These are phyloP conservation scores for Gonium pectorale DNA, from an alignment of 139 green algal genomes.

Conservation along the genomic window DNA sequence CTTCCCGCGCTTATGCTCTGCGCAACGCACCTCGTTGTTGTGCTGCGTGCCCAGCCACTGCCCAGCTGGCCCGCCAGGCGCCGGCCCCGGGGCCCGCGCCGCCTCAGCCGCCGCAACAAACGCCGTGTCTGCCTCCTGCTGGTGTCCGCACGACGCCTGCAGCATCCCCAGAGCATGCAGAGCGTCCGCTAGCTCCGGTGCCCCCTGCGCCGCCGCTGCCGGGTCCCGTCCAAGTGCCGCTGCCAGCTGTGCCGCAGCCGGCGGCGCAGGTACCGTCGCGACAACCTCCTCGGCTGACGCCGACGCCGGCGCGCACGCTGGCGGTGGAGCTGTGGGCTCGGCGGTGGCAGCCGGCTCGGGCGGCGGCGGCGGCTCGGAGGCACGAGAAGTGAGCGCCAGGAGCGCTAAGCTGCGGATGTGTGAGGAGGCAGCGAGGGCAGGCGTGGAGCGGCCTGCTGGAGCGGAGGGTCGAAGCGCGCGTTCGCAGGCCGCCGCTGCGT, in stretches of 20 bases:
- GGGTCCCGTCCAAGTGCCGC: not conserved
- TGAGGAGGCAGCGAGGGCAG: not conserved
- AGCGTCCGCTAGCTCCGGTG: not conserved
- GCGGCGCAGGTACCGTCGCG: too few relatives aligned
- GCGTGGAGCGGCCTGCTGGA: not conserved
- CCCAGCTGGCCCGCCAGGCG: not conserved
- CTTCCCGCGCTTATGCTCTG: not conserved
- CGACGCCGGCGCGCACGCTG: not conserved
- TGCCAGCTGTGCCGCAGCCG: not conserved
- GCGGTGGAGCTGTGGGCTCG: not conserved
- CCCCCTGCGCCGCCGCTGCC: not conserved
- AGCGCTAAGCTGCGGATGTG: constrained; percentile 13
- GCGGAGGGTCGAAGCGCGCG: not conserved
- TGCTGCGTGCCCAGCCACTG: not conserved
- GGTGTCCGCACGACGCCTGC: not conserved
- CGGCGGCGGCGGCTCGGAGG: too few relatives aligned
- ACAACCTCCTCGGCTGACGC: too few relatives aligned
- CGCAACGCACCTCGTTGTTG: constrained; percentile 21
- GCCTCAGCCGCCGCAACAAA: not conserved
- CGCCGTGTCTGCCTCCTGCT: not conserved
- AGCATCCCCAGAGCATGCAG: not conserved
- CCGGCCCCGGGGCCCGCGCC: not conserved
- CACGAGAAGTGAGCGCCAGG: not conserved
- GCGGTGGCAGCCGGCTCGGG: too few relatives aligned
- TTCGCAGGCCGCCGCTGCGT: not conserved